Base-by-base conservation (phyloP, 1,284 basidiomycete genomes). In the Trametes polyzona region DNA sequence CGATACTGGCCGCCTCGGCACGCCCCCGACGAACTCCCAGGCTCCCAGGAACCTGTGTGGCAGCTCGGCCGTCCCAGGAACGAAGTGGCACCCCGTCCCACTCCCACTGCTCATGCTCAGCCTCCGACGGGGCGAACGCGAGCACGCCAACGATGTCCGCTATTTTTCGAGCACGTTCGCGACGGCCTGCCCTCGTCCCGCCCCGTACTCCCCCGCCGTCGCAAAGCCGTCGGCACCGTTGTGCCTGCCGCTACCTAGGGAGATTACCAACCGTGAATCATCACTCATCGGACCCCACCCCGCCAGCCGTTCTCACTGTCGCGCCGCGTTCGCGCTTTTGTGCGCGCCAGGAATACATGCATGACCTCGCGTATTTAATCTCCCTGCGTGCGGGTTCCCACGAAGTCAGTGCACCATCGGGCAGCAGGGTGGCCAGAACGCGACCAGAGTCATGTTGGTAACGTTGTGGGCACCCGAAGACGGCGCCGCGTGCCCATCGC, bases 31-130 rank as follows among this genome's bases (percentile, higher is more conserved):
- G 24, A 42, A 46, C 57, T 57, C 47, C 54, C 50, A 54, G 43
- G 40, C 56, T 59, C 54, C 54, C 57, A 59, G 47, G 51, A 32
- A 32, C 47, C 14, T 37, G 36, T n/a, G n/a, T 37, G 47, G 36
- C 26, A 24, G 26, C 42, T 43, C 39, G 43, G 35, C 52, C 44
- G 37, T 58, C 50, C 42, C 50, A 62, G 60, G 60, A 52, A 62
- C 60, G 37, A n/a, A 35, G 29, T 47, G 11, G 47, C 36, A 21
- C 52, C 21, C 30, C 21, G 39, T 40, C 37, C 42, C 52, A 47
- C 44, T 62, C 60, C 60, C 57, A 58, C 52, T 42, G 51, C 35
- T 51, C 46, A 44, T 57, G 57, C 50, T 58, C 30, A 44, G 37
- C 39, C 57, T 44, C 54, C 29, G 49, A 46, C 52, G 46, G 43